A percentile compares a stretch with the other conserved stretches of the same genome.
These are phyloP conservation scores for Dryas alaskensis DNA, from an alignment of 306 rosid genomes.

Conservation along the genomic window DNA sequence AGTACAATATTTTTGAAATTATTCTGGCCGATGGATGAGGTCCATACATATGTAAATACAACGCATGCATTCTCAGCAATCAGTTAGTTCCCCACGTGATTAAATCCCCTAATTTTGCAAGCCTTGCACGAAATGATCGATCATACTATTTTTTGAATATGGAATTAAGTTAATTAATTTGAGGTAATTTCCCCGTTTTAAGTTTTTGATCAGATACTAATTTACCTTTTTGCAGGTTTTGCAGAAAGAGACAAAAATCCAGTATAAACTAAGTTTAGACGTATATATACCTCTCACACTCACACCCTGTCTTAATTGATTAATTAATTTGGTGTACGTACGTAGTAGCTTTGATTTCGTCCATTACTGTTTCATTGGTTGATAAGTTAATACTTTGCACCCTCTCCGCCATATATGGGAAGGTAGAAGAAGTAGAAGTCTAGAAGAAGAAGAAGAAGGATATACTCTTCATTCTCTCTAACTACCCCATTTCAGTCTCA, in stretches of 20 bases:
- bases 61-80: no score
- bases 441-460: no score
- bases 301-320: not conserved
- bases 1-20: no score
- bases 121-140: conserved; percentile 21
- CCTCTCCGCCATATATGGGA: not conserved
- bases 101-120: not conserved
- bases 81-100: conserved; percentile 14
- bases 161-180: not conserved
- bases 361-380: conserved; percentile 16
- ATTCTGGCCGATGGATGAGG: not conserved
- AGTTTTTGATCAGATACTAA: not conserved
- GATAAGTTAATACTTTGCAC: not conserved
- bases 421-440: no score
- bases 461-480: not conserved
- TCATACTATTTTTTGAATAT: not conserved
- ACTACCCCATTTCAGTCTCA: no score
- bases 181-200: not conserved
- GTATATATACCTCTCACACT: not conserved
- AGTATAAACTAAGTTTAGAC: not conserved
- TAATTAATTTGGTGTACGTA: no score
- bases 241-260: conserved; percentile 5
- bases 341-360: conserved; percentile 1
- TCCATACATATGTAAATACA: not conserved
- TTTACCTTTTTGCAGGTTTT: not conserved